These are phyloP conservation scores for Alternaria triticimaculans DNA, from an alignment of 2,329 filamentous ascomycete genomes.

Conservation along the genomic window DNA sequence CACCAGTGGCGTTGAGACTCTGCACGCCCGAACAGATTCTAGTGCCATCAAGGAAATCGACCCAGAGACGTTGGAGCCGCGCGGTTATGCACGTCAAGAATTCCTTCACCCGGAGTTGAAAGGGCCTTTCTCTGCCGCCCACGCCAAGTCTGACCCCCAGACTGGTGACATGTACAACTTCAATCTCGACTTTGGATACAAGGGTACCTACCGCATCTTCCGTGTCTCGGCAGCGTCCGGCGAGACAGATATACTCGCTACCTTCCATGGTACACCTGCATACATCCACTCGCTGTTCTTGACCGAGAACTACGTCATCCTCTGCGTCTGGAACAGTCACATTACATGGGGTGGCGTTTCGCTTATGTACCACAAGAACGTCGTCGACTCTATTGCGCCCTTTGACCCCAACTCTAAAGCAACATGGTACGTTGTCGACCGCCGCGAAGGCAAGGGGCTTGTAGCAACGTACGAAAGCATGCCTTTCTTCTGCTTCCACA, in stretches of 20 bases:
- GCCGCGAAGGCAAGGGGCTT: constrained; percentile 66
- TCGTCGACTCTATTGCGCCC: constrained; percentile 70
- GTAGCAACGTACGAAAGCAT: constrained; percentile 72
- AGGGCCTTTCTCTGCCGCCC: constrained; percentile 72
- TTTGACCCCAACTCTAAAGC: constrained; percentile 65
- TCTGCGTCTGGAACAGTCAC: constrained; percentile 75
- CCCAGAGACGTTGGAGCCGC: constrained; percentile 73
- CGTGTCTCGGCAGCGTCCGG: constrained; percentile 67
- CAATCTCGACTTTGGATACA: constrained; percentile 70
- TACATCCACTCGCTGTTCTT: constrained; percentile 88
- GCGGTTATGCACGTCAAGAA: constrained; percentile 67
- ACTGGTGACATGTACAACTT: constrained; percentile 83
- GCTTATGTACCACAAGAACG: constrained; percentile 69
- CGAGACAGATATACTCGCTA: constrained; percentile 73
- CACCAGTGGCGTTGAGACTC: constrained; percentile 52
- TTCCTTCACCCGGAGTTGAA: constrained; percentile 71
- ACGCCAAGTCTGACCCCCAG: constrained; percentile 72
- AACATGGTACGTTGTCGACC: constrained; percentile 78
- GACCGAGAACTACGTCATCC: constrained; percentile 71
- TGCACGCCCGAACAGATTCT: constrained; percentile 68
- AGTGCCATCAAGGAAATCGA: constrained; percentile 67
- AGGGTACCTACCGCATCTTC: constrained; percentile 73
- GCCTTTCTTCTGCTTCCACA: constrained; percentile 80
- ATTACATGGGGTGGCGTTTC: constrained; percentile 64
- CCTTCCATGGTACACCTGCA: constrained; percentile 64